phyloP scores from a whole-genome alignment of 164 flowering plant species.

The Aristolochia contorta region DNA sequence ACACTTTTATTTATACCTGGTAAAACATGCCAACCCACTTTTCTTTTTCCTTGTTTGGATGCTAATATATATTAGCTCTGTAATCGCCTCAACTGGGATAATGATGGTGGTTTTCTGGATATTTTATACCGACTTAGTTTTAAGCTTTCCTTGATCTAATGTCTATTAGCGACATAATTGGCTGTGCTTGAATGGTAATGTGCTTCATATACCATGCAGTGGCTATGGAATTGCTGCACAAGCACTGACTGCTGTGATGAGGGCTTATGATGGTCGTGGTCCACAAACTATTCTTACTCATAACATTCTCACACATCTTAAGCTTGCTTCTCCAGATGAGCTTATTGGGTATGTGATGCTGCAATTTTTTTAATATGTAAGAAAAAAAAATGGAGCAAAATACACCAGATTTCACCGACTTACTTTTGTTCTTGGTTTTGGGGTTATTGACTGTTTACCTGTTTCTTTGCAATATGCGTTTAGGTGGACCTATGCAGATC shows the following conservation, averaged over 20 bases:
- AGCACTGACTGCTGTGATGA: constrained; percentile 78
- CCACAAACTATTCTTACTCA: constrained; percentile 61
- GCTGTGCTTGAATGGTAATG: neutral
- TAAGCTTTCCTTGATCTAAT: too few relatives aligned
- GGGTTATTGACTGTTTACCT: neutral
- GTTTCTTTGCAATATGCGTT: constrained; percentile 9
- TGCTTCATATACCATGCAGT: constrained; percentile 31
- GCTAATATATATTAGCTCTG: too few relatives aligned
- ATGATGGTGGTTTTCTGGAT: too few relatives aligned
- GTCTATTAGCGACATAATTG: too few relatives aligned
- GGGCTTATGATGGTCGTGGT: constrained; percentile 96
- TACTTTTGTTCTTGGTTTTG: neutral
- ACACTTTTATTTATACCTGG: too few relatives aligned
- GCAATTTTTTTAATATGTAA: too few relatives aligned
- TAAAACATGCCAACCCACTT: too few relatives aligned
- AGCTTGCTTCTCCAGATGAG: constrained; percentile 85
- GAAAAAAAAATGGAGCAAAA: too few relatives aligned
- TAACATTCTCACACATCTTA: constrained; percentile 42
- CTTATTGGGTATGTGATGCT: constrained; percentile 63
- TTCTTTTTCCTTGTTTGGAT: too few relatives aligned
- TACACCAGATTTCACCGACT: neutral
- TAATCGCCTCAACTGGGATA: too few relatives aligned
- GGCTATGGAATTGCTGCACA: constrained; percentile 96
- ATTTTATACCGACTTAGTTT: too few relatives aligned
- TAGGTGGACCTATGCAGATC: constrained; percentile 98